Evolutionary conservation across 2,329 filamentous ascomycete genomes (phyloP).

Genomic region (Alternaria sp.): DNA sequence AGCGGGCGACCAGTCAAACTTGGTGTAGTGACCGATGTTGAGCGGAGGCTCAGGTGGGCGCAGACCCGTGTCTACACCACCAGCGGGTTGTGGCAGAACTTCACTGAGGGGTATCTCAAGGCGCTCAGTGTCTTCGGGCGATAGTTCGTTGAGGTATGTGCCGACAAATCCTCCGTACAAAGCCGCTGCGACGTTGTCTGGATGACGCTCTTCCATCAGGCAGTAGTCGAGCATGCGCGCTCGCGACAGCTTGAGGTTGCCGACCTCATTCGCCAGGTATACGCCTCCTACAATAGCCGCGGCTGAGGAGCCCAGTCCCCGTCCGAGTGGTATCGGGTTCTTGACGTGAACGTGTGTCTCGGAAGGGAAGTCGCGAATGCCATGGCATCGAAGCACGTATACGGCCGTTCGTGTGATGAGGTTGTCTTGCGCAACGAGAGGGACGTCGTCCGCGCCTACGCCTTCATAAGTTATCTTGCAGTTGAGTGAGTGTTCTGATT

Average conservation of each 20-base stretch:
- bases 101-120: conserved; percentile 95
- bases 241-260: conserved; percentile 77
- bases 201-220: conserved; percentile 81
- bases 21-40: conserved; percentile 95
- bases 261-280: conserved; percentile 89
- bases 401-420: conserved; percentile 93
- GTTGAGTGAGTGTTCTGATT: conserved; percentile 72
- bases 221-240: conserved; percentile 93
- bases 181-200: conserved; percentile 78
- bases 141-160: conserved; percentile 92
- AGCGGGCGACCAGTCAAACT: conserved; percentile 90
- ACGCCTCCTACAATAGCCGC: conserved; percentile 96
- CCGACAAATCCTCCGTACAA: conserved; percentile 97
- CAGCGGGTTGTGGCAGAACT: conserved; percentile 87
- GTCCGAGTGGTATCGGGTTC: conserved; percentile 92
- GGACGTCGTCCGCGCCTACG: conserved; percentile 78
- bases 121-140: conserved; percentile 85
- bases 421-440: conserved; percentile 84
- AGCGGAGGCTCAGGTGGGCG: conserved; percentile 86
- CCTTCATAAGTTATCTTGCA: conserved; percentile 93
- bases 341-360: conserved; percentile 91
- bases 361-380: conserved; percentile 80
- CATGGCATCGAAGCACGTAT: conserved; percentile 93
- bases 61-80: conserved; percentile 88
- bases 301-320: conserved; percentile 93